These are phyloP conservation scores for Alternaria angustiovoidea DNA, from an alignment of 2,329 filamentous ascomycete genomes.

Conservation along the genomic window DNA sequence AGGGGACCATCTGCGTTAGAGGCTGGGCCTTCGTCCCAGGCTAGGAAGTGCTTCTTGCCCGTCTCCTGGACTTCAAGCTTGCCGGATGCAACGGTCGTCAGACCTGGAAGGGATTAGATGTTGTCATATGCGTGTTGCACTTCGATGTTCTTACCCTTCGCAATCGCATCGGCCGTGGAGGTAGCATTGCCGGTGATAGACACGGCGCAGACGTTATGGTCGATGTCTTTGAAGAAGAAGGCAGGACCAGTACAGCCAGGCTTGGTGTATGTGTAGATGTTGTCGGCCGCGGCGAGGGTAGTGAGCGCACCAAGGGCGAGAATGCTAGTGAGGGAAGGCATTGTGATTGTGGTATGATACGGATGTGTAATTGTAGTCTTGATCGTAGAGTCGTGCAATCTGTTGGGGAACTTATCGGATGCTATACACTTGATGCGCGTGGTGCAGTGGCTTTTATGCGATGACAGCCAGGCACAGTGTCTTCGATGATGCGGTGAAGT, in stretches of 20 bases:
- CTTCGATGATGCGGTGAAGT: not conserved
- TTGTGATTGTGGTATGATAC: not conserved
- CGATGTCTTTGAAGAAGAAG: constrained; percentile 9
- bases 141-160: not conserved
- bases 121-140: not conserved
- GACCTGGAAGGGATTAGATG: not conserved
- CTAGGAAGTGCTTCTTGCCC: constrained; percentile 1
- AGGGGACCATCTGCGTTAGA: not conserved
- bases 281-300: not conserved
- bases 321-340: not conserved
- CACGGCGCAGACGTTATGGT: constrained; percentile 10
- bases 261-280: constrained; percentile 11
- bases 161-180: not conserved
- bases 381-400: not conserved
- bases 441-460: not conserved
- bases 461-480: too few relatives aligned
- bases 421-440: not conserved
- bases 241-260: not conserved
- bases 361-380: not conserved
- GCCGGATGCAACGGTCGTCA: not conserved
- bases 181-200: not conserved
- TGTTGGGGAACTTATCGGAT: not conserved
- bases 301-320: not conserved
- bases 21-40: not conserved
- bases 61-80: not conserved